Evolutionary conservation across 768 basidiomycete species (phyloP).

Genomic region (Kwoniella dejecticola): DNA sequence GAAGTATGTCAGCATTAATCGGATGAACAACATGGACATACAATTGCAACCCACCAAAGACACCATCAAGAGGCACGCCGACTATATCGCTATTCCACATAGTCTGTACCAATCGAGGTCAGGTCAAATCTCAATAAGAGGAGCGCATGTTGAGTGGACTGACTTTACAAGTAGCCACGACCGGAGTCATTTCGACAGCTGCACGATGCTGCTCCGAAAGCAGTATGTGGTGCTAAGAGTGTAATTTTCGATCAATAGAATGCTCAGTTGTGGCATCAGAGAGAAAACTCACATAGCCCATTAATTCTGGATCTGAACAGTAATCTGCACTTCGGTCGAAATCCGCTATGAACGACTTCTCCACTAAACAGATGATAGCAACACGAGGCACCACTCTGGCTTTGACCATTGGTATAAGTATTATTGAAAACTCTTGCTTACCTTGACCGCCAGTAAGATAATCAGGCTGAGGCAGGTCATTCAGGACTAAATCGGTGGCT

Average conservation of each 20-base stretch:
- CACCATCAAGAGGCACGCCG: slow-evolving; percentile 41
- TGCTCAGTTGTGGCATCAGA: too few relatives aligned
- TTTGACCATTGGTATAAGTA: too few relatives aligned
- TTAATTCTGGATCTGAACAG: slow-evolving; percentile 40
- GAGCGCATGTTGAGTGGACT: not conserved
- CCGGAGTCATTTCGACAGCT: slow-evolving; percentile 26
- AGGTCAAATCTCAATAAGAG: not conserved
- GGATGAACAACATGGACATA: not conserved
- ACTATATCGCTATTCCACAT: slow-evolving; percentile 41
- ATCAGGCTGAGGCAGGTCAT: slow-evolving; percentile 26
- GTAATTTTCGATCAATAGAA: too few relatives aligned
- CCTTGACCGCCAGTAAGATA: slow-evolving; percentile 2
- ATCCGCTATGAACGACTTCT: slow-evolving; percentile 43
- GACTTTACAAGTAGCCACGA: slow-evolving; percentile 33
- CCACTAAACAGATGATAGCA: not conserved
- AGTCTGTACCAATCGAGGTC: slow-evolving; percentile 1
- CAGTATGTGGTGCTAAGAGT: slow-evolving; percentile 34
- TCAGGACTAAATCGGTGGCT: slow-evolving; percentile 41
- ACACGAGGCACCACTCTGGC: too few relatives aligned
- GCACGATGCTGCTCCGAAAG: slow-evolving; percentile 29
- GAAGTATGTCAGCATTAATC: not conserved
- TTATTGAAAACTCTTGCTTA: not conserved
- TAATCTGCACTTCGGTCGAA: slow-evolving; percentile 36
- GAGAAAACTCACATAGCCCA: slow-evolving; percentile 29
- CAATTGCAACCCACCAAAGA: slow-evolving; percentile 26